These are phyloP conservation scores for Aspergillus sp. DNA, from an alignment of 2,329 filamentous ascomycete genomes.

Conservation along the genomic window DNA sequence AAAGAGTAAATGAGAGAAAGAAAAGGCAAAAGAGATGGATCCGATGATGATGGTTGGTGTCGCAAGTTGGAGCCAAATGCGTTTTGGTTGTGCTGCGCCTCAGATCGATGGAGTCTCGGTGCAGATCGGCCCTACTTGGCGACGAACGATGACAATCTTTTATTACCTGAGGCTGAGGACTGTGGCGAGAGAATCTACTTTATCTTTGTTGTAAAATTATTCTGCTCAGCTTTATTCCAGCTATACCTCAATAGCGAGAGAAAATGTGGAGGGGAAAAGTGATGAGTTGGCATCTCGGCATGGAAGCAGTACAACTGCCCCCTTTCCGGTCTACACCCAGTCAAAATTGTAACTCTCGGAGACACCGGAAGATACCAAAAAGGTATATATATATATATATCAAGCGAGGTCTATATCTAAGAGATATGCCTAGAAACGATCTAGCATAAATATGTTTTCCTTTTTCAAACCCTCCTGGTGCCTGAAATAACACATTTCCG, in stretches of 20 bases:
- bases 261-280: not conserved
- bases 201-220: not conserved
- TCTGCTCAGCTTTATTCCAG: not conserved
- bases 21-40: conserved; percentile 2
- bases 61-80: not conserved
- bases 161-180: conserved; percentile 3
- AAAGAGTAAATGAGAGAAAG: conserved; percentile 4
- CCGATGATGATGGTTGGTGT: conserved; percentile 5
- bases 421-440: too few relatives aligned
- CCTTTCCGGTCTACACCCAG: not conserved
- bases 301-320: not conserved
- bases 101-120: conserved; percentile 11
- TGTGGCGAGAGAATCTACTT: conserved; percentile 1
- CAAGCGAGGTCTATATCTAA: too few relatives aligned
- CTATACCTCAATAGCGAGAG: not conserved
- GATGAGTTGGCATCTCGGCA: not conserved
- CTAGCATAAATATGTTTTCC: too few relatives aligned
- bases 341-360: not conserved
- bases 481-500: too few relatives aligned
- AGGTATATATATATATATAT: too few relatives aligned
- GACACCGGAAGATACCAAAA: too few relatives aligned
- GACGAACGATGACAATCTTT: not conserved
- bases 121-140: conserved; percentile 7
- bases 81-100: conserved; percentile 10
- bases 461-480: too few relatives aligned